Evolutionary conservation across 257 asterid species (phyloP), one percentile per base, ranked within the genome.

Genomic region (Solanum pinnatisectum): DNA sequence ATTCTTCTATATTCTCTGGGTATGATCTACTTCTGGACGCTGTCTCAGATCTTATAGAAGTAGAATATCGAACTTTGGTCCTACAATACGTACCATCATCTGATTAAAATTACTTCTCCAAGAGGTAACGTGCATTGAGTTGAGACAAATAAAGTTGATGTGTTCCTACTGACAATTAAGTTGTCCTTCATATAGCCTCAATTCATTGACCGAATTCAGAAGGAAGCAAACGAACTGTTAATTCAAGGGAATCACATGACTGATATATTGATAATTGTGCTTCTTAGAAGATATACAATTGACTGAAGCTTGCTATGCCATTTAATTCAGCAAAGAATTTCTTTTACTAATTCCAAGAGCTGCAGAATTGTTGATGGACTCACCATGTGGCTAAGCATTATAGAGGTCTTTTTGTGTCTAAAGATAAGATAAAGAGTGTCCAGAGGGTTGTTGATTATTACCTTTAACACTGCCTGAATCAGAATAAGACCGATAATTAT

Each of bases 401-500:
- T 27, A 30, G 85, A 46, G 65, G 68, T 81, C 20, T 30, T 81
- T 79, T 46, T 27, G 85, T 46, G 4, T 18, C 85, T 27, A 12
- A 15, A 81, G 85, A 18, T 23, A 37, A 46, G 40, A 81, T 65
- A 81, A 81, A 79, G 85, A 79, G 40, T 46, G 70, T 16, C 85
- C 85, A 46, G 1, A 42, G 39, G 37, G 10, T 30, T 46, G 67
- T 30, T 46, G 1, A 18, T 16, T 16, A 9, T 91, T 84, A 96
- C 98, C 99, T 94, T 94, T 96, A 46, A 65, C 68, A 89, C 94
- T 94, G 90, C 96, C 94, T 65, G 96, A 87, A 89, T 96, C 99
- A 33, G 98, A 92, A 92, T 94, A 88, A 14, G 98, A 94, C 5
- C 92, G 98, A 56, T 93, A 87, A 90, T 96, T 95, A 86, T 92